These are phyloP conservation scores for Pseudopyricularia javanii DNA, from an alignment of 2,329 filamentous ascomycete genomes.

Conservation along the genomic window DNA sequence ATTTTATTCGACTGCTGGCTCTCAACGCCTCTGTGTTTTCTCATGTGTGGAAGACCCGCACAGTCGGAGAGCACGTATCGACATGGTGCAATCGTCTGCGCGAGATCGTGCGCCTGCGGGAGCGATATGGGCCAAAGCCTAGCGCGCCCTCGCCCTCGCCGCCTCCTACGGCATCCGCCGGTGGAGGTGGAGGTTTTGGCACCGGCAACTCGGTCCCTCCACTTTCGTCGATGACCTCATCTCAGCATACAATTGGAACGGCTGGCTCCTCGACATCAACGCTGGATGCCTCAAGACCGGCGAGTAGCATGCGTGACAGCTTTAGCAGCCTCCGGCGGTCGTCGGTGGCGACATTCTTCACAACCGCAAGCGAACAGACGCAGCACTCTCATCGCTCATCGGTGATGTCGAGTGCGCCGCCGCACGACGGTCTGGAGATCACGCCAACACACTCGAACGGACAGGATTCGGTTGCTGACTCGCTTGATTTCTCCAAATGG, in stretches of 20 bases:
- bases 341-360: slow-evolving; percentile 55
- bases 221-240: not conserved
- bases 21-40: slow-evolving; percentile 92
- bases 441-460: slow-evolving; percentile 4
- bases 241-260: slow-evolving; percentile 11
- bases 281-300: slow-evolving; percentile 24
- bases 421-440: slow-evolving; percentile 40
- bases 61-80: slow-evolving; percentile 72
- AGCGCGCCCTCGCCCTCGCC: slow-evolving; percentile 19
- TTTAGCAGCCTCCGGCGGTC: slow-evolving; percentile 47
- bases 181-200: slow-evolving; percentile 11
- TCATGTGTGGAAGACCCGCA: slow-evolving; percentile 70
- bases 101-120: slow-evolving; percentile 72
- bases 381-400: slow-evolving; percentile 41
- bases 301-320: slow-evolving; percentile 44
- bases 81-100: slow-evolving; percentile 81
- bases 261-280: slow-evolving; percentile 3
- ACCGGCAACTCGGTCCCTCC: not conserved
- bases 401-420: slow-evolving; percentile 39
- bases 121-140: slow-evolving; percentile 43
- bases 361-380: slow-evolving; percentile 39
- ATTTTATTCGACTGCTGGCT: slow-evolving; percentile 77
- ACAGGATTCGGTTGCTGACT: slow-evolving; percentile 29
- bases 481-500: slow-evolving; percentile 39
- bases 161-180: slow-evolving; percentile 17